A percentile compares a stretch with the other conserved stretches of the same genome.
Conservation (phyloP, 306 rosid genomes). For the Quercus aquifolioides region DNA sequence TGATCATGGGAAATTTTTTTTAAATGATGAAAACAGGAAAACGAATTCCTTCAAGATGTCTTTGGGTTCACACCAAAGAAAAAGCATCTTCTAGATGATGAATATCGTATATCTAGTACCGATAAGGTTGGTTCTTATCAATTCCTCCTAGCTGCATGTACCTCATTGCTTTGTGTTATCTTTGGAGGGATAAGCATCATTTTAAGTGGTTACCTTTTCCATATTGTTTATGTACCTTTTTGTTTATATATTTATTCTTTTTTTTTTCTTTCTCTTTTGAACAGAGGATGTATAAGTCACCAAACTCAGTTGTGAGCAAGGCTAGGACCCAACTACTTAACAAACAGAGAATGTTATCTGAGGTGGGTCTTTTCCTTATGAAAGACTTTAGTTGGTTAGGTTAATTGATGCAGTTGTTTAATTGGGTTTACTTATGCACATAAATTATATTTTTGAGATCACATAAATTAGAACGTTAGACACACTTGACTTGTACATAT, state of each 20-base stretch:
- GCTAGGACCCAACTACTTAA: slow-evolving; percentile 84
- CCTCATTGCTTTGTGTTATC: neutral
- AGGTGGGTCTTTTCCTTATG: slow-evolving; percentile 46
- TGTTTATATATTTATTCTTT: neutral
- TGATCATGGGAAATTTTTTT: neutral
- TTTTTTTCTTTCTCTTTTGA: neutral
- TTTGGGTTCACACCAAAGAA: slow-evolving; percentile 78
- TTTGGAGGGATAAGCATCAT: neutral
- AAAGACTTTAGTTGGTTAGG: neutral
- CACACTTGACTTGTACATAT: neutral
- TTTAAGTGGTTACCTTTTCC: neutral
- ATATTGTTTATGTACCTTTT: neutral
- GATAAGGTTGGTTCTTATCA: slow-evolving; percentile 60
- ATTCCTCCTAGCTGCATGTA: slow-evolving; percentile 1
- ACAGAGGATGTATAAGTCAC: slow-evolving; percentile 86
- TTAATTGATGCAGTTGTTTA: neutral
- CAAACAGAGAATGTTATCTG: slow-evolving; percentile 71
- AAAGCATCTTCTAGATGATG: slow-evolving; percentile 34
- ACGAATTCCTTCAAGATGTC: slow-evolving; percentile 78
- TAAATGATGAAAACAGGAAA: slow-evolving; percentile 54
- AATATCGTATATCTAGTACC: slow-evolving; percentile 60
- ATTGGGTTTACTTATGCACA: neutral
- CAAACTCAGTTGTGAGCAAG: slow-evolving; percentile 78
- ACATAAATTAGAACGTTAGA: neutral
- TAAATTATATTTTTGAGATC: neutral